Evolutionary conservation across 495 filamentous ascomycete genomes (phyloP).

Genomic region (Talaromyces stipitatus): DNA sequence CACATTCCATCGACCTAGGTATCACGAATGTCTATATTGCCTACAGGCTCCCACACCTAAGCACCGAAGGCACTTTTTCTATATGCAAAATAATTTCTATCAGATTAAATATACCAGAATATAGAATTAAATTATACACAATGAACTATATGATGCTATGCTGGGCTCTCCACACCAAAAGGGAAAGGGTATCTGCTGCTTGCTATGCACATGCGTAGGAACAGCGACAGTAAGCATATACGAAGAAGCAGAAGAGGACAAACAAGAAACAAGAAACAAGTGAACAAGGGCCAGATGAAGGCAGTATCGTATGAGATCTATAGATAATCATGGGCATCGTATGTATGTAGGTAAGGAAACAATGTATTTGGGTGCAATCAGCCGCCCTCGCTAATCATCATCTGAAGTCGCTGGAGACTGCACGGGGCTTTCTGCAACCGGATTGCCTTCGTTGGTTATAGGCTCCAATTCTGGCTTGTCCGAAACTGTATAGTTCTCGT

Average conservation of each 20-base stretch:
- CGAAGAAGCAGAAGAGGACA: not conserved
- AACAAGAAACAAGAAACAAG: not conserved
- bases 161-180: not conserved
- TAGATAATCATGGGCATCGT: not conserved
- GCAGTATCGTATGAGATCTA: not conserved
- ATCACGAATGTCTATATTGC: not conserved
- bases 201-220: not conserved
- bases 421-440: slow-evolving; percentile 22
- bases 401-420: slow-evolving; percentile 26
- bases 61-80: not conserved
- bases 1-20: not conserved
- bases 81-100: not conserved
- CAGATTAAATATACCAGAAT: not conserved
- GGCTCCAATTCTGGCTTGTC: slow-evolving; percentile 35
- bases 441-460: slow-evolving; percentile 17
- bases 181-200: not conserved
- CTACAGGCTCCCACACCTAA: not conserved
- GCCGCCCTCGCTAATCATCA: slow-evolving; percentile 24
- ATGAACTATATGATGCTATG: not conserved
- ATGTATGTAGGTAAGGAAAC: not conserved
- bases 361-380: not conserved
- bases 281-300: not conserved
- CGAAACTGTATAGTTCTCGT: slow-evolving; percentile 23
- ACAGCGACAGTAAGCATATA: not conserved
- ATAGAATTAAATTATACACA: not conserved